Conservation (phyloP, 208 protist species). For the Leptomonas pyrrhocoris region DNA sequence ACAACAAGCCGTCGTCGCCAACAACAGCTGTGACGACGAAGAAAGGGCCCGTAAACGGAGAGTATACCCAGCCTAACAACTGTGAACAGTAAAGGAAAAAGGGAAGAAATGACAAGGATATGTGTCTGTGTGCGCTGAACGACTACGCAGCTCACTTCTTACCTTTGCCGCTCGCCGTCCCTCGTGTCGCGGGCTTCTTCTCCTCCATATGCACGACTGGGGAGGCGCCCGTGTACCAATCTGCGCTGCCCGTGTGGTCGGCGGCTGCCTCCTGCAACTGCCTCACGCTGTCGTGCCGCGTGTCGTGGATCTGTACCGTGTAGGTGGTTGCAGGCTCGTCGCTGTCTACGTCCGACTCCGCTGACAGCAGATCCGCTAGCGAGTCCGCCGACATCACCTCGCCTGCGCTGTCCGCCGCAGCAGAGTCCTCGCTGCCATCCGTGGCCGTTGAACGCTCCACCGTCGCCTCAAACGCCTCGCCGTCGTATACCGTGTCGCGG, state of each 20-base stretch:
- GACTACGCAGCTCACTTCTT: neutral
- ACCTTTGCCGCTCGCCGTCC: neutral
- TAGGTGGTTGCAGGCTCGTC: slow-evolving; percentile 28
- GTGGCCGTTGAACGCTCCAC: slow-evolving; percentile 30
- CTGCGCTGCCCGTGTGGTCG: slow-evolving; percentile 51
- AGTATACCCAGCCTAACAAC: neutral
- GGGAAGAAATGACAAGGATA: neutral
- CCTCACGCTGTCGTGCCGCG: slow-evolving; percentile 53
- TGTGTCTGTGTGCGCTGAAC: neutral
- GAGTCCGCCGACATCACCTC: slow-evolving; percentile 55
- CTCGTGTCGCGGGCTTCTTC: slow-evolving; percentile 12
- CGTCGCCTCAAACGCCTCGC: slow-evolving; percentile 44
- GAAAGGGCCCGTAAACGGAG: neutral
- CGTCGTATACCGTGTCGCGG: slow-evolving; percentile 39
- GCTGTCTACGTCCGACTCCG: slow-evolving; percentile 33
- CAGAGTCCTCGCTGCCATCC: neutral
- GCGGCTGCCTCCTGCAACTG: slow-evolving; percentile 61
- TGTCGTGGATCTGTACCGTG: slow-evolving; percentile 48
- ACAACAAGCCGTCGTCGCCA: neutral
- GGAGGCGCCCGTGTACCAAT: slow-evolving; percentile 72
- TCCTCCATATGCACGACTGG: slow-evolving; percentile 28
- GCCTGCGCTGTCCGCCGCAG: slow-evolving; percentile 10
- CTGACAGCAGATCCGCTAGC: slow-evolving; percentile 67
- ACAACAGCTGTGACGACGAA: neutral
- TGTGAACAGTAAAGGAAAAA: neutral